These are phyloP conservation scores for Petrea volubilis DNA, from an alignment of 257 asterid species.

Conservation along the genomic window DNA sequence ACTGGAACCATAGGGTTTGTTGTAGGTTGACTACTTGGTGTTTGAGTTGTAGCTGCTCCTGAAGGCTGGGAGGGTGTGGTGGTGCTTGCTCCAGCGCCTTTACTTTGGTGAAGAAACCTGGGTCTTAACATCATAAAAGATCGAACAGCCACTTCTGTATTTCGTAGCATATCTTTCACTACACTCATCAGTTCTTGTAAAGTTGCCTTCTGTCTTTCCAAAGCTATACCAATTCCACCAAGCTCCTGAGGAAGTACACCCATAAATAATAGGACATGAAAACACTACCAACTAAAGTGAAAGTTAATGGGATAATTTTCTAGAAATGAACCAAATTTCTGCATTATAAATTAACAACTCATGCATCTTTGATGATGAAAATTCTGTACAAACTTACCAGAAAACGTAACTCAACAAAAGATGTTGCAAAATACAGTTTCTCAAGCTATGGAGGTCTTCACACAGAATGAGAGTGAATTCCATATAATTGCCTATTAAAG, in stretches of 20 bases:
- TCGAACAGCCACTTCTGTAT: conserved; percentile 89
- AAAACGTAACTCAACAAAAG: not conserved
- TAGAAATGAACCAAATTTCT: not conserved
- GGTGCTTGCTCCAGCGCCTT: conserved; percentile 44
- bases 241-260: conserved; percentile 61
- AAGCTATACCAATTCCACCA: conserved; percentile 75
- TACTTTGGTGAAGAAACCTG: conserved; percentile 75
- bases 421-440: not conserved
- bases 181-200: conserved; percentile 79
- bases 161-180: conserved; percentile 82
- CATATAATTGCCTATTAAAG: conserved; percentile 3
- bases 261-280: not conserved
- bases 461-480: conserved; percentile 6
- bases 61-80: conserved; percentile 64
- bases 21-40: conserved; percentile 58
- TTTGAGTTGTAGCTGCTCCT: conserved; percentile 55
- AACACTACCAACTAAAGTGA: not conserved
- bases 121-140: conserved; percentile 92
- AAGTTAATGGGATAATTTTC: not conserved
- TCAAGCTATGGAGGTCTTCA: not conserved
- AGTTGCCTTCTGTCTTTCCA: conserved; percentile 87
- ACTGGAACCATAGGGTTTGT: conserved; percentile 63
- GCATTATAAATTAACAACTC: not conserved
- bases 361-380: not conserved
- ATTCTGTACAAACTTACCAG: not conserved